Conservation (phyloP, 2,329 filamentous ascomycete species). For the Fusarium palustre region DNA sequence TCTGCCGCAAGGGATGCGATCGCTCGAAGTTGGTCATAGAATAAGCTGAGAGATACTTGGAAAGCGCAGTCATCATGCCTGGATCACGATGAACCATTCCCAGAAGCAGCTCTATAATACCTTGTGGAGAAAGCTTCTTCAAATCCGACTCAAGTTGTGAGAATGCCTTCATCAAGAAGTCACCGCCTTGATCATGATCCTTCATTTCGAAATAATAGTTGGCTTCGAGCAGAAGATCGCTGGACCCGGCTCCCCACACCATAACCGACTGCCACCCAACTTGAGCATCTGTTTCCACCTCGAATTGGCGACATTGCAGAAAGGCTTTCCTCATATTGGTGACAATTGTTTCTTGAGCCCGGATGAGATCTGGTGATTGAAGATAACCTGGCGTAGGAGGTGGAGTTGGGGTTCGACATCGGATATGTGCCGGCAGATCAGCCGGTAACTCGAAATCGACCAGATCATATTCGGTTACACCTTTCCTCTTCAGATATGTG, state of each 20-base stretch:
- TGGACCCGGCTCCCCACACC: slow-evolving; percentile 59
- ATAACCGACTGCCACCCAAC: slow-evolving; percentile 57
- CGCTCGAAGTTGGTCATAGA: slow-evolving; percentile 58
- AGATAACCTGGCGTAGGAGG: slow-evolving; percentile 57
- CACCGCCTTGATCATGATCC: slow-evolving; percentile 55
- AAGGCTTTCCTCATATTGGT: slow-evolving; percentile 60
- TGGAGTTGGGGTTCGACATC: slow-evolving; percentile 60
- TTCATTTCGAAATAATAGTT: slow-evolving; percentile 57
- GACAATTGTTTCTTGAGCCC: slow-evolving; percentile 58
- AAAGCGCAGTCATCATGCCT: slow-evolving; percentile 60
- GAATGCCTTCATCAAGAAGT: slow-evolving; percentile 57
- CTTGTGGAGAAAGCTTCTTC: slow-evolving; percentile 57
- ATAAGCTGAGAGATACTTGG: slow-evolving; percentile 59
- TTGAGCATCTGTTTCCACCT: slow-evolving; percentile 54
- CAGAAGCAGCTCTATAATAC: slow-evolving; percentile 57
- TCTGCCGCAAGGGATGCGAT: slow-evolving; percentile 57
- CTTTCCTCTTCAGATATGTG: slow-evolving; percentile 65
- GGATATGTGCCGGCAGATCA: slow-evolving; percentile 58
- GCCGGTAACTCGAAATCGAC: slow-evolving; percentile 59
- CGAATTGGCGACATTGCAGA: slow-evolving; percentile 58
- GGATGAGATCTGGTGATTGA: slow-evolving; percentile 57
- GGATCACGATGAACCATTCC: slow-evolving; percentile 59
- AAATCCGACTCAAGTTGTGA: slow-evolving; percentile 58
- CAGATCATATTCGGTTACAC: slow-evolving; percentile 65
- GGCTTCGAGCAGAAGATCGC: slow-evolving; percentile 58